A percentile compares a stretch with the other conserved stretches of the same genome.
Conservation (phyloP, 2,329 filamentous ascomycete species). For the Fusarium buharicum region DNA sequence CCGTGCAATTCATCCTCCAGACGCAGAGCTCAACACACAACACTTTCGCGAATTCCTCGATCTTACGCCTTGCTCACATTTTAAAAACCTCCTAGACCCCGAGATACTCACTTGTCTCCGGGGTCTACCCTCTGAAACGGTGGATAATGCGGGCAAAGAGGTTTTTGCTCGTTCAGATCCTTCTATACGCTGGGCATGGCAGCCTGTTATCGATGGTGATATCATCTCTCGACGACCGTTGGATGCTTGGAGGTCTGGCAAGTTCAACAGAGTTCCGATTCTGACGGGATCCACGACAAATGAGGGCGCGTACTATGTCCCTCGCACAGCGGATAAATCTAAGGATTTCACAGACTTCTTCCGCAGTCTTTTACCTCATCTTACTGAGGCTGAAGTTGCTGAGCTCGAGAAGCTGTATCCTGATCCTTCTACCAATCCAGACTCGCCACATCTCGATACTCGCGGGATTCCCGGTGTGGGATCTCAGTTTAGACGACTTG, state of each 20-base stretch:
- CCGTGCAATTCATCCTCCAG: conserved; percentile 43
- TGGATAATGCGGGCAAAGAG: conserved; percentile 44
- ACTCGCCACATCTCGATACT: conserved; percentile 33
- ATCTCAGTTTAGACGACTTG: conserved; percentile 35
- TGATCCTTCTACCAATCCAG: conserved; percentile 28
- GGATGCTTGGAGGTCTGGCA: conserved; percentile 49
- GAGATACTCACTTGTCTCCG: conserved; percentile 45
- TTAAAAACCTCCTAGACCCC: conserved; percentile 40
- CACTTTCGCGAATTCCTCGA: conserved; percentile 48
- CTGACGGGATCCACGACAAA: conserved; percentile 47
- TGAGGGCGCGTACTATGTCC: conserved; percentile 48
- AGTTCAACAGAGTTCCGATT: conserved; percentile 48
- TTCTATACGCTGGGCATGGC: conserved; percentile 49
- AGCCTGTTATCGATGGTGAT: conserved; percentile 47
- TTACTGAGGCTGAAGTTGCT: conserved; percentile 22
- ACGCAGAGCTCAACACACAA: conserved; percentile 42
- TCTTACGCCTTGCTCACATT: conserved; percentile 44
- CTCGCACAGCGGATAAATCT: conserved; percentile 27
- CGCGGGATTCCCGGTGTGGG: conserved; percentile 27
- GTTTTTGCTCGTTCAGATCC: conserved; percentile 45
- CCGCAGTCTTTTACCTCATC: conserved; percentile 42
- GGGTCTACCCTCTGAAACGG: conserved; percentile 36
- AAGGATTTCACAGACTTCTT: conserved; percentile 46
- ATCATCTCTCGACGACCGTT: conserved; percentile 47
- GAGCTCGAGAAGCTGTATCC: conserved; percentile 37